These are phyloP conservation scores for Puccinia polysora DNA, from an alignment of 1,284 basidiomycete species.

Conservation along the genomic window DNA sequence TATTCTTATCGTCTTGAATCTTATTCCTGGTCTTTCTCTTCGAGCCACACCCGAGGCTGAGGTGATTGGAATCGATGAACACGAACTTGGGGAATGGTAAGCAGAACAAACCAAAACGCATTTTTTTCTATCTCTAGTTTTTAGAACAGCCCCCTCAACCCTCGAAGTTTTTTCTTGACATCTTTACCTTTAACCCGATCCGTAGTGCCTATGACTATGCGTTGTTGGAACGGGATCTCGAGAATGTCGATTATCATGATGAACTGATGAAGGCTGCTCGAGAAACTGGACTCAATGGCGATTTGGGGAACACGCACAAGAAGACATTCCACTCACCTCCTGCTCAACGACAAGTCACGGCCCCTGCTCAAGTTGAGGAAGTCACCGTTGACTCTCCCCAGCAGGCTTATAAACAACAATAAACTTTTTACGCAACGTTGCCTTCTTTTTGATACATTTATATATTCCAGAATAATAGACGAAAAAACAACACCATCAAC, in stretches of 20 bases:
- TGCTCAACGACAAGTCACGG: too few species aligned
- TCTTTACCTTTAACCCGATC: neutral
- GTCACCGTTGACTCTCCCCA: too few species aligned
- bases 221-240: constrained; percentile 36
- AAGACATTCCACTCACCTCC: too few species aligned
- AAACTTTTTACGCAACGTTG: too few species aligned
- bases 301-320: too few species aligned
- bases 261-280: constrained; percentile 27
- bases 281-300: too few species aligned
- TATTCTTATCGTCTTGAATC: constrained; percentile 89
- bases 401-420: too few species aligned
- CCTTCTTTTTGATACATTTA: too few species aligned
- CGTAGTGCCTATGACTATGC: constrained; percentile 44
- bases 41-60: constrained; percentile 76
- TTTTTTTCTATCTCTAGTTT: neutral
- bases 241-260: constrained; percentile 40
- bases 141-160: neutral
- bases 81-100: constrained; percentile 78
- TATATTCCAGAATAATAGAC: too few species aligned
- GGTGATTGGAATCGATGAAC: constrained; percentile 86
- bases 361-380: too few species aligned
- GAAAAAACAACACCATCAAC: too few species aligned
- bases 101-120: neutral
- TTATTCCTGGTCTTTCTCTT: constrained; percentile 76
- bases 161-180: neutral